Percentiles rank a stretch among this genome's conserved stretches.
These are phyloP conservation scores for Pyricularia sp. DNA, from an alignment of 2,329 filamentous ascomycete species.

Conservation along the genomic window DNA sequence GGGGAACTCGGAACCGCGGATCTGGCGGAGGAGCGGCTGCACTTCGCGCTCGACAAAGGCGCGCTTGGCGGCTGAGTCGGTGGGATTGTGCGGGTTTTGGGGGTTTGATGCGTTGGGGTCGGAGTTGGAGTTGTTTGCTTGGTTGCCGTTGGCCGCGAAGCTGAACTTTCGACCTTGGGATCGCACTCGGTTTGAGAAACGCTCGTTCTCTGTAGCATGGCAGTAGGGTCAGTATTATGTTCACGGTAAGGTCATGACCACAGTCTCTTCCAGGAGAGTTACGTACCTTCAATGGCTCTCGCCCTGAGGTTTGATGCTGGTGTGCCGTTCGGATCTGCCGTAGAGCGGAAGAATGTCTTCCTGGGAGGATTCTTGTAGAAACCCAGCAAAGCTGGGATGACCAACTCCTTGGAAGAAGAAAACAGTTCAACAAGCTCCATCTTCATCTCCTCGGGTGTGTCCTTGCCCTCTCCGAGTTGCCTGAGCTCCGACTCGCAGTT, in stretches of 20 bases:
- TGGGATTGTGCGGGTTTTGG: constrained; percentile 3
- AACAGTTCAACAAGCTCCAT: constrained; percentile 40
- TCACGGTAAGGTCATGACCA: background rate
- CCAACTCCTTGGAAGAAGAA: constrained; percentile 37
- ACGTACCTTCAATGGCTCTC: constrained; percentile 26
- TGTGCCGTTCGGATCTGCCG: constrained; percentile 34
- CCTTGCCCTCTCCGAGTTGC: constrained; percentile 35
- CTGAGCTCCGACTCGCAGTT: constrained; percentile 35
- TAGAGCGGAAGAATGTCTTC: constrained; percentile 36
- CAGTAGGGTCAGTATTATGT: background rate
- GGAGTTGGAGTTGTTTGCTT: background rate
- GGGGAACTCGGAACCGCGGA: constrained; percentile 37
- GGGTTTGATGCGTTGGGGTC: background rate
- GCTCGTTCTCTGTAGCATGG: constrained; percentile 27
- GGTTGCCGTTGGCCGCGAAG: constrained; percentile 18
- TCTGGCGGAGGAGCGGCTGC: constrained; percentile 34
- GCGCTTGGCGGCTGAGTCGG: constrained; percentile 25
- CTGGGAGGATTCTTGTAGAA: constrained; percentile 43
- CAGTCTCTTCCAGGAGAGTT: background rate
- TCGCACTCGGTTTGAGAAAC: constrained; percentile 33
- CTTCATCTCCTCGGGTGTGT: constrained; percentile 39
- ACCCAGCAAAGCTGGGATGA: constrained; percentile 38
- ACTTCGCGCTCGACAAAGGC: constrained; percentile 35
- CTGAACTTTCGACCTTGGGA: constrained; percentile 35
- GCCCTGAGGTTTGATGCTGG: constrained; percentile 38